Percentiles rank a stretch among this genome's conserved stretches.
phyloP scores from a whole-genome alignment of 441 rosid species.

The Erodium texanum region DNA sequence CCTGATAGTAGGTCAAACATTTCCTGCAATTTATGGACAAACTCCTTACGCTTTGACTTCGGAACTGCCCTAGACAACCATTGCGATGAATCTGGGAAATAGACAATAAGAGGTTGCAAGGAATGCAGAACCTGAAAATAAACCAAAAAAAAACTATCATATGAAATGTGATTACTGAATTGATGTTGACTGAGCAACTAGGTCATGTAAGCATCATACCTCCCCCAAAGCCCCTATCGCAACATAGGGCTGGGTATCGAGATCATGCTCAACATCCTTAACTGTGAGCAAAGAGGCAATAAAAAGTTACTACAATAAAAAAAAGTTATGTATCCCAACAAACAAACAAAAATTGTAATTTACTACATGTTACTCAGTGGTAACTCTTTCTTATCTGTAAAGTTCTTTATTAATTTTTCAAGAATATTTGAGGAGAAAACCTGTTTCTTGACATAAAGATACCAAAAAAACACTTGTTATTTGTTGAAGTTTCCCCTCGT shows the following conservation, averaged over 20 bases:
- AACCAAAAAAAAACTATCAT: slow-evolving; percentile 12
- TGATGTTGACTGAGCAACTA: slow-evolving; percentile 4
- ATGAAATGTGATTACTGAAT: neutral
- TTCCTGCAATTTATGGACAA: slow-evolving; percentile 52
- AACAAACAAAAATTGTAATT: neutral
- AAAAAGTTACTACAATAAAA: too few relatives aligned
- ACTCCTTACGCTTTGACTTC: slow-evolving; percentile 57
- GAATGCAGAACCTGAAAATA: slow-evolving; percentile 66
- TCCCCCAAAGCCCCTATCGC: slow-evolving; percentile 82
- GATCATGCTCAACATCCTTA: slow-evolving; percentile 73
- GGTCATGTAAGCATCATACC: slow-evolving; percentile 34
- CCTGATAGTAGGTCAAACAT: slow-evolving; percentile 70
- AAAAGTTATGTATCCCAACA: neutral
- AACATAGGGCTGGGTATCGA: slow-evolving; percentile 63
- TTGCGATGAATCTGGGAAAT: slow-evolving; percentile 75
- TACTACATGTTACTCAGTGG: neutral
- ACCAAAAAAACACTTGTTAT: too few relatives aligned
- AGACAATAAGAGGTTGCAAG: slow-evolving; percentile 71
- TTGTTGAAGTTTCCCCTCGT: neutral
- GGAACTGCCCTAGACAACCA: slow-evolving; percentile 94
- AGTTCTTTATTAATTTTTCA: neutral
- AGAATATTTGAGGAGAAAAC: too few relatives aligned
- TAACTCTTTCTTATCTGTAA: neutral
- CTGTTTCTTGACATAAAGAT: too few relatives aligned
- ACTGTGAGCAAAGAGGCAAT: slow-evolving; percentile 28